A percentile compares a stretch with the other conserved stretches of the same genome.
Conservation (phyloP, 805 yeast species). For the Candida cerambycidarum region DNA sequence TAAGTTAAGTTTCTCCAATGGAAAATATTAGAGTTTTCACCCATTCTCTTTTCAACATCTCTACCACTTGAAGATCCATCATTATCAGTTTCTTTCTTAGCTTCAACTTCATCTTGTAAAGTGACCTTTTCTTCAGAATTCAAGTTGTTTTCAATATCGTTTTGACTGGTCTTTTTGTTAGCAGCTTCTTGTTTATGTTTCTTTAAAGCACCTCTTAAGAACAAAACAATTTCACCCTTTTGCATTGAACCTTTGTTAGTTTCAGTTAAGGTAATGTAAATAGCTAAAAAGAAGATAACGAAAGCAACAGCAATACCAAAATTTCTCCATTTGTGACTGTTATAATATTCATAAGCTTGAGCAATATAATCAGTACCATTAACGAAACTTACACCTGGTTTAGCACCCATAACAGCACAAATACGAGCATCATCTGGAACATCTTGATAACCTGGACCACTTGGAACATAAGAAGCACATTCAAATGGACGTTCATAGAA, state of each 20-base stretch:
- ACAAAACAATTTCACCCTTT: conserved; percentile 39
- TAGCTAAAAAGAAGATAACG: conserved; percentile 39
- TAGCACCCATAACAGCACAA: conserved; percentile 63
- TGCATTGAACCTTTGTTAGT: conserved; percentile 42
- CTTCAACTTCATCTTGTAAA: conserved; percentile 29
- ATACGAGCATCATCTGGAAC: conserved; percentile 40
- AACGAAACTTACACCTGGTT: conserved; percentile 52
- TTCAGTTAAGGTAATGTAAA: conserved; percentile 35
- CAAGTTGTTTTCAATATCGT: conserved; percentile 21
- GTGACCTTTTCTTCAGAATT: conserved; percentile 27
- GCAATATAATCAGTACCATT: conserved; percentile 59
- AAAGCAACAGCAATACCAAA: conserved; percentile 65
- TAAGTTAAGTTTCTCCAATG: conserved; percentile 41
- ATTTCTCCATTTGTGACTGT: conserved; percentile 75
- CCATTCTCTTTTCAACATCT: conserved; percentile 3
- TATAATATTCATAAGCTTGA: conserved; percentile 49
- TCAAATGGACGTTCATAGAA: conserved; percentile 55
- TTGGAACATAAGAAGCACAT: conserved; percentile 58
- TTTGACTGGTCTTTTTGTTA: conserved; percentile 13
- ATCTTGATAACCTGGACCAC: conserved; percentile 52
- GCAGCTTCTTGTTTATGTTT: conserved; percentile 25
- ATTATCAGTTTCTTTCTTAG: conserved; percentile 17
- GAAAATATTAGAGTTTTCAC: conserved; percentile 24
- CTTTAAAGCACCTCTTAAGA: conserved; percentile 27
- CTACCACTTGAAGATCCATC: background rate